Evolutionary conservation across 2,329 filamentous ascomycete genomes (phyloP).

Genomic region (Venturia nashicola): DNA sequence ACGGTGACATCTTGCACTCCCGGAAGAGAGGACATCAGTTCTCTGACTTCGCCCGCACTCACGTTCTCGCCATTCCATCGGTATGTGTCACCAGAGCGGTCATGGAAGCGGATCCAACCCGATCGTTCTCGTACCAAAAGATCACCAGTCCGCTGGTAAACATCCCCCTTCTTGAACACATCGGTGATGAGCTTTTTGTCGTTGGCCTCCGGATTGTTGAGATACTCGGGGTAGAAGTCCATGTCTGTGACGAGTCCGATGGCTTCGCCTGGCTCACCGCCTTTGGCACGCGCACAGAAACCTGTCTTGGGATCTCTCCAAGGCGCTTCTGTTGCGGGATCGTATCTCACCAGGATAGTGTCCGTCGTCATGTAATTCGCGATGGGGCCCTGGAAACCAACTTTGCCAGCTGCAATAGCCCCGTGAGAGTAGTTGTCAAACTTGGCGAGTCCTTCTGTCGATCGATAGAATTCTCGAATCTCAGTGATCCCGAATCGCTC

Average conservation of each 20-base stretch:
- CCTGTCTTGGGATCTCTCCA: constrained; percentile 32
- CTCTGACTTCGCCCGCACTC: constrained; percentile 32
- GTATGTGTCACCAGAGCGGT: constrained; percentile 41
- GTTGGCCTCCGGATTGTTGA: constrained; percentile 29
- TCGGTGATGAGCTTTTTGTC: constrained; percentile 31
- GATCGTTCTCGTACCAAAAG: constrained; percentile 27
- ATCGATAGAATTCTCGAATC: constrained; percentile 36
- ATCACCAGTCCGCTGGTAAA: constrained; percentile 34
- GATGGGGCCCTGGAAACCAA: constrained; percentile 31
- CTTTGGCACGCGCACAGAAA: constrained; percentile 26
- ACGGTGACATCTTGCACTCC: constrained; percentile 32
- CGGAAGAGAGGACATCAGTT: constrained; percentile 29
- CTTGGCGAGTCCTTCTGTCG: constrained; percentile 34
- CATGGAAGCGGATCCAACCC: constrained; percentile 34
- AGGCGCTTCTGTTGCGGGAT: constrained; percentile 28
- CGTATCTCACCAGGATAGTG: constrained; percentile 30
- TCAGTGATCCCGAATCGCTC: constrained; percentile 31
- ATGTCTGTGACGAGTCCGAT: constrained; percentile 31
- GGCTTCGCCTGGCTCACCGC: constrained; percentile 32
- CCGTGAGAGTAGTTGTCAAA: constrained; percentile 25
- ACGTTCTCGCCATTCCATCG: constrained; percentile 41
- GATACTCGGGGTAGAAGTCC: constrained; percentile 29
- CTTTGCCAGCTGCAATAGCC: constrained; percentile 29
- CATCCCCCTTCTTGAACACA: constrained; percentile 34
- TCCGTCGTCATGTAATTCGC: constrained; percentile 28